Conservation (phyloP, 2,329 filamentous ascomycete genomes). For the Malbranchea cinnamomea region DNA sequence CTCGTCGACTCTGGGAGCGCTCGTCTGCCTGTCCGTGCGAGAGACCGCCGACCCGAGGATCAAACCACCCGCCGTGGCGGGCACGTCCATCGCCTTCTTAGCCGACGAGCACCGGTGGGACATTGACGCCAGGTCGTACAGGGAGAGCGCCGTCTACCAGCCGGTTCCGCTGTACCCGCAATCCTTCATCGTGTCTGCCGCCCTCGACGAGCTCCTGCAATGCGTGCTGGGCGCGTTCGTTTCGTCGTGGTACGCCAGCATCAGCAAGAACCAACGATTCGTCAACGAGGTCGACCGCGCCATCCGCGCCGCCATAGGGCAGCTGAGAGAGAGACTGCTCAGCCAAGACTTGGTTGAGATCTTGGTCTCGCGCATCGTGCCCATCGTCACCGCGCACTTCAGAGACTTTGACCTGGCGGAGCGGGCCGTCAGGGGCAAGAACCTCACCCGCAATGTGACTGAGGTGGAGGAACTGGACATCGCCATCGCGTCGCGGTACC, state of each 20-base stretch:
- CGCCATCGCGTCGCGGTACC: slow-evolving; percentile 89
- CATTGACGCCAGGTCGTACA: slow-evolving; percentile 52
- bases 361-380: slow-evolving; percentile 66
- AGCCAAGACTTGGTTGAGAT: slow-evolving; percentile 73
- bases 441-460: slow-evolving; percentile 77
- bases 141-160: slow-evolving; percentile 50
- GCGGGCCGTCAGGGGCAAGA: slow-evolving; percentile 67
- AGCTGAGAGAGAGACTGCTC: slow-evolving; percentile 56
- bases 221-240: slow-evolving; percentile 73
- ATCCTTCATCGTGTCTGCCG: slow-evolving; percentile 62
- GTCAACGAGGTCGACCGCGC: slow-evolving; percentile 72
- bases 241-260: slow-evolving; percentile 72
- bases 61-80: slow-evolving; percentile 20
- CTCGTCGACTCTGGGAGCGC: slow-evolving; percentile 38
- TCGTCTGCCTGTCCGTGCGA: slow-evolving; percentile 44
- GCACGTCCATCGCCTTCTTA: slow-evolving; percentile 41
- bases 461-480: slow-evolving; percentile 93
- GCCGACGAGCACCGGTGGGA: slow-evolving; percentile 51
- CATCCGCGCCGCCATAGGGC: slow-evolving; percentile 56
- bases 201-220: slow-evolving; percentile 63
- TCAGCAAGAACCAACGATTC: slow-evolving; percentile 68
- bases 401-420: slow-evolving; percentile 86
- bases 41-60: slow-evolving; percentile 28
- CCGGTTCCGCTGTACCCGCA: slow-evolving; percentile 57
- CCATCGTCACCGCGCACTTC: slow-evolving; percentile 76